These are phyloP conservation scores for Narthecium ossifragum DNA, from an alignment of 106 monocot genomes.

Conservation along the genomic window DNA sequence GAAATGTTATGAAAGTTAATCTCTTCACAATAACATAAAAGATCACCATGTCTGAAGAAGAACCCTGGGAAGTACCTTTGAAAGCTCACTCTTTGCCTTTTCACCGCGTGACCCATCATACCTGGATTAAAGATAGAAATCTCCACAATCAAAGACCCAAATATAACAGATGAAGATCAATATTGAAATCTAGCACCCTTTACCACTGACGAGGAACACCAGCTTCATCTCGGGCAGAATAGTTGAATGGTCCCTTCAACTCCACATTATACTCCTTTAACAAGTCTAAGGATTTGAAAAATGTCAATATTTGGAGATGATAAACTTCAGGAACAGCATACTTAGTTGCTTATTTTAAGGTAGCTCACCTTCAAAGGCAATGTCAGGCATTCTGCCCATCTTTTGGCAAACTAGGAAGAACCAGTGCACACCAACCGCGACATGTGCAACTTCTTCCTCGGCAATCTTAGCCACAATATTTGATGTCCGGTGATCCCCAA, in stretches of 20 bases:
- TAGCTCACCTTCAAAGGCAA: conserved; percentile 60
- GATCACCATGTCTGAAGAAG: background rate
- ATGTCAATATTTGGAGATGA: too few relatives aligned
- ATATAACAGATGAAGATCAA: too few relatives aligned
- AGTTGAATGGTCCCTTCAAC: conserved; percentile 90
- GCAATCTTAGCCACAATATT: conserved; percentile 80
- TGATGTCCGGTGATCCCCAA: conserved; percentile 79
- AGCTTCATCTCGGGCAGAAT: conserved; percentile 84
- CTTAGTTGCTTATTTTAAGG: too few relatives aligned
- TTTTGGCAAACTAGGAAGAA: conserved; percentile 66
- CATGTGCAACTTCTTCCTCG: conserved; percentile 96
- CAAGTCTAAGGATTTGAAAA: conserved; percentile 57
- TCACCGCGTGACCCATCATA: conserved; percentile 39
- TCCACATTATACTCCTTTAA: conserved; percentile 69
- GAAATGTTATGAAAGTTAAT: background rate
- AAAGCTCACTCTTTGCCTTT: conserved; percentile 32
- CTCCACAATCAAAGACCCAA: background rate
- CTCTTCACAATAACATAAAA: background rate
- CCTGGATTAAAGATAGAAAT: conserved; percentile 28
- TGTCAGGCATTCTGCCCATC: conserved; percentile 51
- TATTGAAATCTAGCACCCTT: background rate
- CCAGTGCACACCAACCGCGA: conserved; percentile 85
- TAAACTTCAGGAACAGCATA: too few relatives aligned
- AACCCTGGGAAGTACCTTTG: conserved; percentile 39
- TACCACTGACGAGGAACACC: conserved; percentile 95